A percentile compares a stretch with the other conserved stretches of the same genome.
phyloP scores from a whole-genome alignment of 2,329 filamentous ascomycete species.

The Aspergillus melleus region DNA sequence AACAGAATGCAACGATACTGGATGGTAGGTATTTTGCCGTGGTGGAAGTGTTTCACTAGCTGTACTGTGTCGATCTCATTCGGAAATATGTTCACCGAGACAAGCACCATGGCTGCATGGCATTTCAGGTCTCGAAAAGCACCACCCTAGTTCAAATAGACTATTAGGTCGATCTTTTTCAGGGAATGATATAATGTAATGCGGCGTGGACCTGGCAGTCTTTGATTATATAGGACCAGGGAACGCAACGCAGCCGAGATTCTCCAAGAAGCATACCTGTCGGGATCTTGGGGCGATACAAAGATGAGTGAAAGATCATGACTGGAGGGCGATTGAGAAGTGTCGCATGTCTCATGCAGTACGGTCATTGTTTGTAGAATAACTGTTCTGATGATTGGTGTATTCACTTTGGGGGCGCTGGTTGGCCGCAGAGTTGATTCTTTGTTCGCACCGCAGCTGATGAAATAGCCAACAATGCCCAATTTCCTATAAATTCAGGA shows the following conservation, averaged over 20 bases:
- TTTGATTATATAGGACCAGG: background rate
- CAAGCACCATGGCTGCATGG: background rate
- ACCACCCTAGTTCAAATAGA: background rate
- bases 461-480: background rate
- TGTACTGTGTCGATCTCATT: background rate
- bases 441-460: background rate
- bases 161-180: background rate
- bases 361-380: background rate
- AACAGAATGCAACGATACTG: background rate
- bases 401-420: background rate
- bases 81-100: background rate
- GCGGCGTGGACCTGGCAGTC: background rate
- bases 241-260: background rate
- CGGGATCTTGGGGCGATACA: background rate
- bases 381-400: background rate
- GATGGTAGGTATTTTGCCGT: background rate
- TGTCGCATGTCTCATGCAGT: background rate
- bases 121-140: background rate
- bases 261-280: background rate
- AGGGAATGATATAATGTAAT: background rate
- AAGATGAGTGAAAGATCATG: background rate
- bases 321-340: background rate
- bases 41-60: background rate
- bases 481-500: background rate
- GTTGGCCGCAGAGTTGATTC: background rate